Conservation (phyloP, 805 yeast genomes). For the Millerago galiae region DNA sequence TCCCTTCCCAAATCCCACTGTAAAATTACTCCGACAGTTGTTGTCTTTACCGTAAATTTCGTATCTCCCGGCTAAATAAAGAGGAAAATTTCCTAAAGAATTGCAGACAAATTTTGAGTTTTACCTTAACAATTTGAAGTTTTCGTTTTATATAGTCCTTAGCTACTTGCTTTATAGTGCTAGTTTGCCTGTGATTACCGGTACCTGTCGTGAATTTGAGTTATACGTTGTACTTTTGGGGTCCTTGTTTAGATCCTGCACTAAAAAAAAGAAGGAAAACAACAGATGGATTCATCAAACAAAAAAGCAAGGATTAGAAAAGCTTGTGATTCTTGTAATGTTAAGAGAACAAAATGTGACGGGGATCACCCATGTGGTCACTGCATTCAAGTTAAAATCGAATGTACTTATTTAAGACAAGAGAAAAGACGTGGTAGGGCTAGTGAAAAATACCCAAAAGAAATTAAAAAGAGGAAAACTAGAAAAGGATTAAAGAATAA, state of each 20-base stretch:
- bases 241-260: too few relatives aligned
- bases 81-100: background rate
- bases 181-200: too few relatives aligned
- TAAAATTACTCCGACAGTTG: too few relatives aligned
- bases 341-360: constrained; percentile 41
- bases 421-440: constrained; percentile 44
- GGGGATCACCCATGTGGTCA: constrained; percentile 40
- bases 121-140: too few relatives aligned
- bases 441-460: constrained; percentile 34
- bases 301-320: constrained; percentile 25
- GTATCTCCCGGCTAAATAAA: background rate
- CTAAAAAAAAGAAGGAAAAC: too few relatives aligned
- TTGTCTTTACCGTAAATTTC: background rate
- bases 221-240: too few relatives aligned
- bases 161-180: too few relatives aligned
- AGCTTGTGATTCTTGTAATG: constrained; percentile 44
- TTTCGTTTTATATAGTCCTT: too few relatives aligned
- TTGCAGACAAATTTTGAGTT: too few relatives aligned
- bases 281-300: background rate
- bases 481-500: constrained; percentile 1
- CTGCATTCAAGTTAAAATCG: constrained; percentile 27
- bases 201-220: too few relatives aligned
- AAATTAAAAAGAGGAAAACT: constrained; percentile 21
- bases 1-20: background rate
- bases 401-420: constrained; percentile 36